phyloP scores from a whole-genome alignment of 176 grass and related monocot genomes.

The Triticum timopheevii region DNA sequence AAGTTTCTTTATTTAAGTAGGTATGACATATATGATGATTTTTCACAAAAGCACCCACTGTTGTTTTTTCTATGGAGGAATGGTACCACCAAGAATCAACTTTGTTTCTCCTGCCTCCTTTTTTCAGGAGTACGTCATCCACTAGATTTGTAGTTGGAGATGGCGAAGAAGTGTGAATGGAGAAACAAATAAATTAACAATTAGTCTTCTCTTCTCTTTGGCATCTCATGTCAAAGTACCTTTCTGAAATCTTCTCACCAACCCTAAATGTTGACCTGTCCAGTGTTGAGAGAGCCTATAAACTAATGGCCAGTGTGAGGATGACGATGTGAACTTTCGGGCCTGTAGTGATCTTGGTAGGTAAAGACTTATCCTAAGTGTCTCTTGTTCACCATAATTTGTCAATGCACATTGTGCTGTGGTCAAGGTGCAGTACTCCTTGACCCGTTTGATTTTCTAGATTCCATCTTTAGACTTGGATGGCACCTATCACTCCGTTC shows the following conservation, averaged over 20 bases:
- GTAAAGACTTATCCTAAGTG: constrained; percentile 32
- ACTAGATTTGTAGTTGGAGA: constrained; percentile 20
- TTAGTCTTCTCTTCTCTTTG: background rate
- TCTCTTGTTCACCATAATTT: background rate
- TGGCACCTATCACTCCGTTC: background rate
- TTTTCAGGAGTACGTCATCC: background rate
- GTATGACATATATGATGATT: constrained; percentile 26
- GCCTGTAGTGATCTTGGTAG: constrained; percentile 42
- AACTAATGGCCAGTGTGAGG: background rate
- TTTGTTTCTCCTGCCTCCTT: background rate
- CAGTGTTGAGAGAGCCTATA: background rate
- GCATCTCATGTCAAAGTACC: constrained; percentile 26
- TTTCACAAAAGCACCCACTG: background rate
- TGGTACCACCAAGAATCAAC: background rate
- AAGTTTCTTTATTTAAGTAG: background rate
- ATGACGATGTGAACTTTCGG: background rate
- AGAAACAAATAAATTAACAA: background rate
- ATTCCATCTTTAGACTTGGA: background rate
- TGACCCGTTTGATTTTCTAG: background rate
- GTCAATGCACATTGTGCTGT: constrained; percentile 3
- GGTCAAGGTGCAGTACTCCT: constrained; percentile 1
- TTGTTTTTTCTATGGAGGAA: background rate
- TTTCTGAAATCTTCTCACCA: constrained; percentile 35
- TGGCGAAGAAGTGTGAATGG: constrained; percentile 33
- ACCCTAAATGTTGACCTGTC: constrained; percentile 23